Conservation (phyloP, 176 grass and related monocot genomes). For the Thinopyrum elongatum region DNA sequence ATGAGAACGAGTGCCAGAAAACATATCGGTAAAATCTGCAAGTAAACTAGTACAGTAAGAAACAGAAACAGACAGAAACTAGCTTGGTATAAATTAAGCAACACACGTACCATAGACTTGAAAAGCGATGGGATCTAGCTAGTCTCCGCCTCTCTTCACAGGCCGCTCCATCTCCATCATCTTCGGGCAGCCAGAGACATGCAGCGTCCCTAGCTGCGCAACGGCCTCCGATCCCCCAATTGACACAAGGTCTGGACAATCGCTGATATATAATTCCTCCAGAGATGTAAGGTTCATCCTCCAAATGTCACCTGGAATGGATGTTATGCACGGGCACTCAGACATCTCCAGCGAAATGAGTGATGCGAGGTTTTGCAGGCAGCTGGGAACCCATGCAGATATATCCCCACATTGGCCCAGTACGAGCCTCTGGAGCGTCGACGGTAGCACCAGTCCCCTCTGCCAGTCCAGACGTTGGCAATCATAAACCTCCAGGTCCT, state of each 20-base stretch:
- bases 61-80: too few relatives aligned
- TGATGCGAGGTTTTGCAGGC: background rate
- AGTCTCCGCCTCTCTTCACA: background rate
- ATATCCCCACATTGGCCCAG: background rate
- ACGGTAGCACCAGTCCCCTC: background rate
- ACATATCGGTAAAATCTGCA: background rate
- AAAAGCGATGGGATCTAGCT: background rate
- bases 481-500: accelerated
- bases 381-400: background rate
- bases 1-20: background rate
- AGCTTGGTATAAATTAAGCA: background rate
- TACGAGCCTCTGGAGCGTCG: background rate
- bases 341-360: background rate
- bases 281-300: background rate
- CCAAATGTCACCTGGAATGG: background rate
- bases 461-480: background rate
- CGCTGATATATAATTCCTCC: background rate
- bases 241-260: background rate
- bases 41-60: background rate
- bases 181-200: background rate
- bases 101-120: background rate
- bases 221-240: background rate
- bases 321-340: background rate
- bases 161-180: background rate
- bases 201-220: background rate